Evolutionary conservation across 768 basidiomycete genomes (phyloP), one percentile per base, ranked within the genome.

Genomic region (Amanita phalloides): DNA sequence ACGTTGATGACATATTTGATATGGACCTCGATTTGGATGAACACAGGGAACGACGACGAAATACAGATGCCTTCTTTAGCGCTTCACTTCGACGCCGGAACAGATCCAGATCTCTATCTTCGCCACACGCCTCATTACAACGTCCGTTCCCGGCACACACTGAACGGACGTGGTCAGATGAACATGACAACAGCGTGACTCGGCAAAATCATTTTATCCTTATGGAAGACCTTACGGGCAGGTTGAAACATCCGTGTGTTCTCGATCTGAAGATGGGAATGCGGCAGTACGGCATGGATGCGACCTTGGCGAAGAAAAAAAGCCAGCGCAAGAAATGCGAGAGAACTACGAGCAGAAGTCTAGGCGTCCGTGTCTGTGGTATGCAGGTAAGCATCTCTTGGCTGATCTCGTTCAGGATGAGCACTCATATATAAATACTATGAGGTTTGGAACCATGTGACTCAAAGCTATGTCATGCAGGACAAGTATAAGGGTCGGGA

Each of bases 241-340:
- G 87, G 32, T 67, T 96, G 61, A 94, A 88, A 67, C 79, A 78
- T 46, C 90, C 96, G 7, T 99, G 96, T 61, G 95, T 99, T 38
- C 79, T 98, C 61, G 96, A 99, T 67, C 72, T 99, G 60, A 99
- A 99, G 74, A 98, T 98, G 96, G 96, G 96, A n/a, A 97, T 94
- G 28, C 76, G 96, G 32, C 96, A 99, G 69, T 97, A 98, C 67
- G 96, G 96, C 17, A 88, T 95, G 71, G 91, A 96, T 59, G 96
- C 96, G 23, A 87, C 86, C 7, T 70, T 83, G 1, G 73, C 81
- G 48, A 99, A 99, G 73, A 97, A 96, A 79, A 93, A 87, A 72
- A 97, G 94, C 63, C 96, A 99, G 71, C 81, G 94, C 50, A 96
- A 96, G 70, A 99, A 99, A 69, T 98, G 96, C 63, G 93, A 96